Evolutionary conservation across 495 filamentous ascomycete genomes (phyloP).

Genomic region (Tuber melanosporum): DNA sequence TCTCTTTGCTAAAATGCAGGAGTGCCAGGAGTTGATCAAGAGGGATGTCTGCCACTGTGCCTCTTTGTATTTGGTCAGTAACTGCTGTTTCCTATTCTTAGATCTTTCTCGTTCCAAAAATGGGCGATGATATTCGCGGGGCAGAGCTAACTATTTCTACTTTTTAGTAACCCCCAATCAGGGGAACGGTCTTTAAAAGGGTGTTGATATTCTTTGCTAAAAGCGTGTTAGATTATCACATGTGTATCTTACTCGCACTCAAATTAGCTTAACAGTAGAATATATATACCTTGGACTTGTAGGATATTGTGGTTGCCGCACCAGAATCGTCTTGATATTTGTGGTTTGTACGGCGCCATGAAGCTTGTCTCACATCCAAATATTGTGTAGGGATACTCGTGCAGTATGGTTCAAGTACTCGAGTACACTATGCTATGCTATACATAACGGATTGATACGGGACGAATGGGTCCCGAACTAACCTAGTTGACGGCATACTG

Average conservation of each 20-base stretch:
- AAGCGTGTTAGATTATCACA: conserved; percentile 1
- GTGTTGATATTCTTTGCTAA: not conserved
- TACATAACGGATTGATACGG: not conserved
- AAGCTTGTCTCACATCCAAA: not conserved
- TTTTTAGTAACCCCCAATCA: conserved; percentile 33
- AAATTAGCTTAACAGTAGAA: not conserved
- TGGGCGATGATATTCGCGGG: conserved; percentile 13
- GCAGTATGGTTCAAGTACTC: too few relatives aligned
- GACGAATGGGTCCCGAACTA: not conserved
- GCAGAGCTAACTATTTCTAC: conserved; percentile 21
- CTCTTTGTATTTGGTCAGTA: conserved; percentile 67
- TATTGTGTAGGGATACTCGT: not conserved
- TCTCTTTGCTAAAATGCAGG: conserved; percentile 91
- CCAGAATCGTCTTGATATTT: not conserved
- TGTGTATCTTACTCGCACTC: not conserved
- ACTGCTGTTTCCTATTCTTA: conserved; percentile 3
- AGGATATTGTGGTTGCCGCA: not conserved
- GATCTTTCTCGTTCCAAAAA: not conserved
- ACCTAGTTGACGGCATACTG: not conserved
- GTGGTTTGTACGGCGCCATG: not conserved
- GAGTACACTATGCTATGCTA: not conserved
- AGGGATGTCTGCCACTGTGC: conserved; percentile 88
- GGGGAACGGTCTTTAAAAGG: not conserved
- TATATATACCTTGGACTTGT: not conserved
- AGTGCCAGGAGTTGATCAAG: conserved; percentile 94